Percentiles rank a stretch among this genome's conserved stretches.
Conservation (phyloP, 1,139 yeast species). For the Kodamaea anthophila region DNA sequence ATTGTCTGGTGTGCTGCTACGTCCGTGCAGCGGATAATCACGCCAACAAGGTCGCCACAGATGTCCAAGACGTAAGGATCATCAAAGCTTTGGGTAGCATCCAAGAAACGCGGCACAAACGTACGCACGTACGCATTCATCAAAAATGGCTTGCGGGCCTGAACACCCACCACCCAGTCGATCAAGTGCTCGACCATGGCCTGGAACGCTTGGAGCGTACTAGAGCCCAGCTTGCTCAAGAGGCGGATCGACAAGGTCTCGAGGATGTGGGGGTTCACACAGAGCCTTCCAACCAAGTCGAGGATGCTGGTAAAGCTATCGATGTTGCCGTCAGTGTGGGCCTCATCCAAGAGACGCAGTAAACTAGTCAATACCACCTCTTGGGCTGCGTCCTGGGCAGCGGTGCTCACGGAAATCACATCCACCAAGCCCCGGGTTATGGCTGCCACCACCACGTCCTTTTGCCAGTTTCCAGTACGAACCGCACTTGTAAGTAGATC, state of each 20-base stretch:
- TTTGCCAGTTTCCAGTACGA: slow-evolving; percentile 29
- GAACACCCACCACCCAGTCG: slow-evolving; percentile 20
- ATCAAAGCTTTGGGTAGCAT: slow-evolving; percentile 18
- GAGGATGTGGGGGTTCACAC: slow-evolving; percentile 41
- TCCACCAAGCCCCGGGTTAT: slow-evolving; percentile 48
- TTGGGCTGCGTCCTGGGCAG: slow-evolving; percentile 32
- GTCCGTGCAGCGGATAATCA: slow-evolving; percentile 33
- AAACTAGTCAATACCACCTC: slow-evolving; percentile 59
- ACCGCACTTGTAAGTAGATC: slow-evolving; percentile 38
- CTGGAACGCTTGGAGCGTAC: slow-evolving; percentile 12
- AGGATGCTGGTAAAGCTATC: slow-evolving; percentile 28
- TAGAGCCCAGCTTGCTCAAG: slow-evolving; percentile 32
- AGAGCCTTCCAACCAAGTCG: slow-evolving; percentile 37
- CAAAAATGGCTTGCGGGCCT: slow-evolving; percentile 21
- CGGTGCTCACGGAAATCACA: slow-evolving; percentile 24
- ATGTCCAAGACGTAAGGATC: slow-evolving; percentile 1
- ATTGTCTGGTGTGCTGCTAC: slow-evolving; percentile 33
- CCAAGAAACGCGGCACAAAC: slow-evolving; percentile 29
- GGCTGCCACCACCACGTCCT: slow-evolving; percentile 28
- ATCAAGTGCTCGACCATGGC: slow-evolving; percentile 22
- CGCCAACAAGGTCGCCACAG: slow-evolving; percentile 31
- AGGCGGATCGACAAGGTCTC: slow-evolving; percentile 48
- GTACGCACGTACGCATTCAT: slow-evolving; percentile 39
- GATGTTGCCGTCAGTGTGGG: slow-evolving; percentile 25
- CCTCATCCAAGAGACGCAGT: slow-evolving; percentile 28